A percentile compares a stretch with the other conserved stretches of the same genome.
Conservation (phyloP, 768 basidiomycete species). For the Tulasnella calospora region DNA sequence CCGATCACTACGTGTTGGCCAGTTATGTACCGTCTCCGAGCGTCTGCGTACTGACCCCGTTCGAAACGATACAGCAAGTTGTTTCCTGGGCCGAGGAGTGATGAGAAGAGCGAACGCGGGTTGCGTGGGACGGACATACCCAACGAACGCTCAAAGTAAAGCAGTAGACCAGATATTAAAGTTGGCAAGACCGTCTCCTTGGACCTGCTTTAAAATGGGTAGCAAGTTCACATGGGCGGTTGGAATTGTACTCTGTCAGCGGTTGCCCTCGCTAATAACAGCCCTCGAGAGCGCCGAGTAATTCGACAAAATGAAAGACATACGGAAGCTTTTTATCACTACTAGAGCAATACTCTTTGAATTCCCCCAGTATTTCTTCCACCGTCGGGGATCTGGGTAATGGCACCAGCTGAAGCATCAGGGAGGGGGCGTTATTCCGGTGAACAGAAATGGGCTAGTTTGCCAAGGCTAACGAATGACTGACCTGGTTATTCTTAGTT, state of each 20-base stretch:
- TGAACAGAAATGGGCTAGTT: not conserved
- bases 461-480: conserved; percentile 25
- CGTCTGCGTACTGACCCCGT: conserved; percentile 82
- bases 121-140: conserved; percentile 32
- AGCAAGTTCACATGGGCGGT: not conserved
- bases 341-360: conserved; percentile 49
- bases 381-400: conserved; percentile 80
- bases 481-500: conserved; percentile 88
- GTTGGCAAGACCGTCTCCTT: conserved; percentile 68
- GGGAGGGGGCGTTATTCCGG: not conserved
- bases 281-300: not conserved
- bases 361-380: conserved; percentile 68
- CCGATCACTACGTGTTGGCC: conserved; percentile 62
- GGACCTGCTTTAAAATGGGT: conserved; percentile 42
- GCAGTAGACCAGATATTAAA: conserved; percentile 74
- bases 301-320: not conserved
- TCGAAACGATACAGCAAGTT: conserved; percentile 94
- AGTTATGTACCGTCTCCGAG: conserved; percentile 67
- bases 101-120: not conserved
- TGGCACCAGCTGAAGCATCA: conserved; percentile 59
- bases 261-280: not conserved
- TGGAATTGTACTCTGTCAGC: not conserved
- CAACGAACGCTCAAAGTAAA: conserved; percentile 90
- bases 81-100: conserved; percentile 42
- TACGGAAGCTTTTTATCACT: conserved; percentile 15